Percentiles rank a stretch among this genome's conserved stretches.
Evolutionary conservation across 495 filamentous ascomycete genomes (phyloP).

Genomic region (Aspergillus mulundensis): DNA sequence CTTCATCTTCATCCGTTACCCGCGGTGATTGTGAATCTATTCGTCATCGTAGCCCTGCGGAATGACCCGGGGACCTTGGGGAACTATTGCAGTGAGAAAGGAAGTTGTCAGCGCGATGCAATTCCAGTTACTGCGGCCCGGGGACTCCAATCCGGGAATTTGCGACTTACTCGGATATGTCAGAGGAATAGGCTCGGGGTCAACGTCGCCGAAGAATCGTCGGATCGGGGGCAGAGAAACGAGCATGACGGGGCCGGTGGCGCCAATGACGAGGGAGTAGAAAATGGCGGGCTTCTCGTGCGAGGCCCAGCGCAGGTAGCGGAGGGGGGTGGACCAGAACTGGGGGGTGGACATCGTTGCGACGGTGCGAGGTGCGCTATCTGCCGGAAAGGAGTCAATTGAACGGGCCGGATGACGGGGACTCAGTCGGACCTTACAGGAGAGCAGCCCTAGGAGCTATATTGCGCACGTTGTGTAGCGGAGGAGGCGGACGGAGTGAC

Average conservation of each 20-base stretch:
- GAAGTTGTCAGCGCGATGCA: background rate
- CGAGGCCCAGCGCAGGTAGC: constrained; percentile 81
- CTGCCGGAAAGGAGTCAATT: constrained; percentile 9
- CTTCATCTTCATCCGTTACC: constrained; percentile 14
- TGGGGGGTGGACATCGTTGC: constrained; percentile 62
- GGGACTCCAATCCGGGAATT: background rate
- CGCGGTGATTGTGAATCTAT: constrained; percentile 19
- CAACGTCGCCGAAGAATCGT: constrained; percentile 62
- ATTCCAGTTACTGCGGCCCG: no score
- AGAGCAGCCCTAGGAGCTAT: background rate
- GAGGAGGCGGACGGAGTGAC: background rate
- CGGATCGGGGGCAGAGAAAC: constrained; percentile 66
- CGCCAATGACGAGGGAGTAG: constrained; percentile 72
- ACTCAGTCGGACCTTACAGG: background rate
- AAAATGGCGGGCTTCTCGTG: constrained; percentile 85
- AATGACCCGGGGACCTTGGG: constrained; percentile 65
- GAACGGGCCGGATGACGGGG: background rate
- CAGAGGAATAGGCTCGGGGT: constrained; percentile 66
- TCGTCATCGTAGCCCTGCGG: constrained; percentile 75
- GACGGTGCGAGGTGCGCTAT: background rate
- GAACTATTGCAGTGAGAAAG: constrained; percentile 51
- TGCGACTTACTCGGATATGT: constrained; percentile 80
- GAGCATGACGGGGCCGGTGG: constrained; percentile 64
- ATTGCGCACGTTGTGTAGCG: background rate
- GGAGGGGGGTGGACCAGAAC: constrained; percentile 78